phyloP scores from a whole-genome alignment of 306 rosid species.

The Gastrolobium villosum region DNA sequence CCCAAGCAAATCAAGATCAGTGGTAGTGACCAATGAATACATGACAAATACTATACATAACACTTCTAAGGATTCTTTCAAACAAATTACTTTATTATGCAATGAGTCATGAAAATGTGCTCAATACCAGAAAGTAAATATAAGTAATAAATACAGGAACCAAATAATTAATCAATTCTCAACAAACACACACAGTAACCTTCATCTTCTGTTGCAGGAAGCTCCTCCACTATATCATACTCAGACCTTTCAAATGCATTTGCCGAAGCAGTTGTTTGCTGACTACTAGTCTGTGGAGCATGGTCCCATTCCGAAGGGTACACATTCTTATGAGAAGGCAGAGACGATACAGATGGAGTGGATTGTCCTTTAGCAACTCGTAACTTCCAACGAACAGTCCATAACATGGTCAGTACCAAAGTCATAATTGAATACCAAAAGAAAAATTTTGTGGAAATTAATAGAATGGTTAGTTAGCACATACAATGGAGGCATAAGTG shows the following conservation, averaged over 20 bases:
- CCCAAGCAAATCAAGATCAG: constrained; percentile 42
- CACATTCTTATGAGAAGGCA: constrained; percentile 50
- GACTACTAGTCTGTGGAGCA: constrained; percentile 48
- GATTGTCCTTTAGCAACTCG: constrained; percentile 84
- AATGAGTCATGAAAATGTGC: constrained; percentile 14
- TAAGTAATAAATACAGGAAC: constrained; percentile 16
- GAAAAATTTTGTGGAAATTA: constrained; percentile 33
- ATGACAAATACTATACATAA: constrained; percentile 15
- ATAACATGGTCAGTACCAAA: constrained; percentile 52
- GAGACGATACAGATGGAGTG: constrained; percentile 52
- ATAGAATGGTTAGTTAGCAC: constrained; percentile 43
- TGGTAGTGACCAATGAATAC: not conserved
- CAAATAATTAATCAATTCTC: constrained; percentile 31
- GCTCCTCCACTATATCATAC: constrained; percentile 52
- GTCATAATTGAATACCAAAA: constrained; percentile 25
- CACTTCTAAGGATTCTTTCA: not conserved
- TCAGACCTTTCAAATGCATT: constrained; percentile 54
- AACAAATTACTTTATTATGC: not conserved
- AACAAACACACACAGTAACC: constrained; percentile 50
- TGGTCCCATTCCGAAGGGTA: constrained; percentile 59
- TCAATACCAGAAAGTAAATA: constrained; percentile 13
- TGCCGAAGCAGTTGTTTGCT: constrained; percentile 44
- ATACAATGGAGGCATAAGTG: constrained; percentile 96
- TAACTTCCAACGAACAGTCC: constrained; percentile 64
- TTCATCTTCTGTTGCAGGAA: constrained; percentile 57